Percentiles rank a stretch among this genome's conserved stretches.
phyloP scores from a whole-genome alignment of 2,329 filamentous ascomycete species.

The Sphaceloma murrayae region DNA sequence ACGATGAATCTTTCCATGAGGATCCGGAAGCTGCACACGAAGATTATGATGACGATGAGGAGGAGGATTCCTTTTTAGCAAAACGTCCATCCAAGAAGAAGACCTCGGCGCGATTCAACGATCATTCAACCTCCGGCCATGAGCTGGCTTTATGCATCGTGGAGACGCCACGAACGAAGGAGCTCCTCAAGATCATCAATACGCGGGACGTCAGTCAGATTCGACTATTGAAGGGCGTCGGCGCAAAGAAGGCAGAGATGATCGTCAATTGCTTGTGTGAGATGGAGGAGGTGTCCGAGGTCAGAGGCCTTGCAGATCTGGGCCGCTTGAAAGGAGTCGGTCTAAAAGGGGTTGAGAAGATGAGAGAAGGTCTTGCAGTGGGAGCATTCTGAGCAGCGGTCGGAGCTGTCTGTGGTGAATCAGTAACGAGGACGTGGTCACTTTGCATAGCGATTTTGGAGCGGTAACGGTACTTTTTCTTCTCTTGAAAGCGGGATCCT shows the following conservation, averaged over 20 bases:
- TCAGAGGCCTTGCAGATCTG: constrained; percentile 33
- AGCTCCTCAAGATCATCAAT: constrained; percentile 62
- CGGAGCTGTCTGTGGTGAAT: neutral
- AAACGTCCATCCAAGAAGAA: constrained; percentile 27
- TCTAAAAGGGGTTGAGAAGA: constrained; percentile 42
- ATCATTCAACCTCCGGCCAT: constrained; percentile 24
- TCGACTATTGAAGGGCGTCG: constrained; percentile 58
- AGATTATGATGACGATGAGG: no score
- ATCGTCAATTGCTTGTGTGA: constrained; percentile 42
- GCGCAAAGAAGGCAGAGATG: constrained; percentile 57
- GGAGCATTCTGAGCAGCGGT: constrained; percentile 15
- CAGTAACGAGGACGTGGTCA: neutral
- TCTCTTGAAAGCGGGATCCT: neutral
- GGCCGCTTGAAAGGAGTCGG: constrained; percentile 42
- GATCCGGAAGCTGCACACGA: constrained; percentile 10
- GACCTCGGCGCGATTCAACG: no score
- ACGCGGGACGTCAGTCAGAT: constrained; percentile 59
- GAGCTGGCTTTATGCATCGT: constrained; percentile 23
- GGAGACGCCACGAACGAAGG: constrained; percentile 49
- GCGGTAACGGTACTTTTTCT: neutral
- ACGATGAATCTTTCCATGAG: constrained; percentile 18
- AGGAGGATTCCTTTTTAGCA: constrained; percentile 17
- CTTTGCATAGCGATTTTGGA: constrained; percentile 14
- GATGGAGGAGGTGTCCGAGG: constrained; percentile 28
- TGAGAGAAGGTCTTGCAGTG: constrained; percentile 34